Conservation (phyloP, 1,139 yeast species). For the Diutina rugosa region DNA sequence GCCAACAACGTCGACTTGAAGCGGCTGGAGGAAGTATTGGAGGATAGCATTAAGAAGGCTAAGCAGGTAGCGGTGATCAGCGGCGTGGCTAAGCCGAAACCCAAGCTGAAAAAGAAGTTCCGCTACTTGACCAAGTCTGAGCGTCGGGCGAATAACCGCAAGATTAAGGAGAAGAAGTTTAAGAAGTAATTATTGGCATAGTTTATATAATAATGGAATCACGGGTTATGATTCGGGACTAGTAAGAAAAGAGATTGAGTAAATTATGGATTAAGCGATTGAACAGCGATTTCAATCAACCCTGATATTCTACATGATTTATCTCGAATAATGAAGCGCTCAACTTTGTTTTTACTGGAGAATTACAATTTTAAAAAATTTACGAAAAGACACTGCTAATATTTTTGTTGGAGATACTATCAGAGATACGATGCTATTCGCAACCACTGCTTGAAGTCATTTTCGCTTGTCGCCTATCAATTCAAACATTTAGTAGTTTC, state of each 20-base stretch:
- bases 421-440: too few relatives aligned
- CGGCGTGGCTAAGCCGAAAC: constrained; percentile 34
- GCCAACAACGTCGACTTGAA: constrained; percentile 51
- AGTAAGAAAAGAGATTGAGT: too few relatives aligned
- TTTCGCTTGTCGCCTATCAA: too few relatives aligned
- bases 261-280: too few relatives aligned
- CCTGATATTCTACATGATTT: too few relatives aligned
- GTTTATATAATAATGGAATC: background rate
- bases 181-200: background rate
- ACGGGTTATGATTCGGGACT: background rate
- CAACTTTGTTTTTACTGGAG: background rate
- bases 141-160: constrained; percentile 53
- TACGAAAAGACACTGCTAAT: too few relatives aligned
- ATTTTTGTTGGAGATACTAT: too few relatives aligned
- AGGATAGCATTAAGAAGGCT: constrained; percentile 55
- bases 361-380: background rate
- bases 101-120: constrained; percentile 51
- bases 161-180: constrained; percentile 26
- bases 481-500: too few relatives aligned
- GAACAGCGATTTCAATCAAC: too few relatives aligned
- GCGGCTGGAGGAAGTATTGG: constrained; percentile 46
- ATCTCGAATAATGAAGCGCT: too few relatives aligned
- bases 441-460: too few relatives aligned
- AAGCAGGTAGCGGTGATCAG: constrained; percentile 58
- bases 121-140: constrained; percentile 75